These are phyloP conservation scores for Mesostigma viride DNA, from an alignment of 139 green algal species.

Conservation along the genomic window DNA sequence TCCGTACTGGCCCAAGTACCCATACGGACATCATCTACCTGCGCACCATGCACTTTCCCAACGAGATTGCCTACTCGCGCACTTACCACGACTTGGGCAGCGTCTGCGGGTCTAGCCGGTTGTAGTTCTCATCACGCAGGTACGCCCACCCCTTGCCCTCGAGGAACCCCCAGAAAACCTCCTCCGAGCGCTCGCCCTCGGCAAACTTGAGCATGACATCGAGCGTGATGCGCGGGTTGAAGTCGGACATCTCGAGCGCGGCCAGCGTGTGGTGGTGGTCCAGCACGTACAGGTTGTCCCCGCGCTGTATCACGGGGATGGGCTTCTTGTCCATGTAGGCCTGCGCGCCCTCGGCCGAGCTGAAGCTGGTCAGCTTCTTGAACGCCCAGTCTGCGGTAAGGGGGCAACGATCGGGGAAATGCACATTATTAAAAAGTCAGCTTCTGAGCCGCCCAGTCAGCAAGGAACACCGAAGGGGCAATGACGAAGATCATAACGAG, in stretches of 20 bases:
- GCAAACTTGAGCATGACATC: slow-evolving; percentile 9
- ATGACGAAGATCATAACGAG: no score
- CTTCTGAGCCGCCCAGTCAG: no score
- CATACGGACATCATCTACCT: no score
- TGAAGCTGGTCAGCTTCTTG: slow-evolving; percentile 12
- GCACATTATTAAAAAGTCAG: no score
- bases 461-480: no score
- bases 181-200: background rate
- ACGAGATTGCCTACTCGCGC: no score
- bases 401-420: no score
- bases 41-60: no score
- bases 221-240: slow-evolving; percentile 6
- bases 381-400: slow-evolving; percentile 24
- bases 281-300: slow-evolving; percentile 1
- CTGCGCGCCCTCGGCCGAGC: background rate
- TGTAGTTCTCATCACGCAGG: slow-evolving; percentile 12
- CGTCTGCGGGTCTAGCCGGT: background rate
- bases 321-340: slow-evolving; percentile 17
- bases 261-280: slow-evolving; percentile 23
- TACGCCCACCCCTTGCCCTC: slow-evolving; percentile 19
- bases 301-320: slow-evolving; percentile 3
- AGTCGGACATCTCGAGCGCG: slow-evolving; percentile 12
- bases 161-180: slow-evolving; percentile 16
- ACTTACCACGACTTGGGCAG: slow-evolving; percentile 13
- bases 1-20: no score